A percentile compares a stretch with the other conserved stretches of the same genome.
Conservation (phyloP, 2,329 filamentous ascomycete species). For the Cercospora sesami region DNA sequence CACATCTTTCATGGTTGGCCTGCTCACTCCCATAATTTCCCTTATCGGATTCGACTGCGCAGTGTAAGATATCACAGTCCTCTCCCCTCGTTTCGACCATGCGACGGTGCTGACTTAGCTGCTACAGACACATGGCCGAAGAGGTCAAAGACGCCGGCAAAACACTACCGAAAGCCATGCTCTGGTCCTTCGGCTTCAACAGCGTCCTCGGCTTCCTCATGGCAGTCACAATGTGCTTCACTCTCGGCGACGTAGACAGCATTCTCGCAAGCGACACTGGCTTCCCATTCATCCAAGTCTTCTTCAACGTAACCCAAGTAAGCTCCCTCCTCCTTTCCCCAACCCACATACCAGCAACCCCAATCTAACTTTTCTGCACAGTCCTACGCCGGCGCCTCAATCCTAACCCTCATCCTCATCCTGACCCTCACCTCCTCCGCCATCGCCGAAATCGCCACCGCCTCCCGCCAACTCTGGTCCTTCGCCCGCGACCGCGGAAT, state of each 20-base stretch:
- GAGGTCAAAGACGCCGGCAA: constrained; percentile 16
- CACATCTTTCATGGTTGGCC: constrained; percentile 13
- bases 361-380: background rate
- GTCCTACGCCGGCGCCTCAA: constrained; percentile 31
- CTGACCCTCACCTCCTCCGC: constrained; percentile 32
- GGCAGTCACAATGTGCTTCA: constrained; percentile 37
- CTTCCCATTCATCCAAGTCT: constrained; percentile 40
- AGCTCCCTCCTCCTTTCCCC: background rate
- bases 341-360: background rate
- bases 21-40: background rate
- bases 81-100: too few species aligned
- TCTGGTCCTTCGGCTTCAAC: constrained; percentile 14
- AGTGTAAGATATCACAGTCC: background rate
- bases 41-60: constrained; percentile 17
- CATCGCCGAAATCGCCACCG: constrained; percentile 35
- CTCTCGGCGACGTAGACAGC: constrained; percentile 32
- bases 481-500: constrained; percentile 44
- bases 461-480: constrained; percentile 32
- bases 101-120: background rate
- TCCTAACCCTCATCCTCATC: constrained; percentile 38
- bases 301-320: constrained; percentile 29
- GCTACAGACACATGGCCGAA: constrained; percentile 16
- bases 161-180: constrained; percentile 15
- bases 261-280: constrained; percentile 26
- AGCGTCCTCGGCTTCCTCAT: constrained; percentile 17